Conservation (phyloP, 1,284 basidiomycete species). For the Naganishia albida region DNA sequence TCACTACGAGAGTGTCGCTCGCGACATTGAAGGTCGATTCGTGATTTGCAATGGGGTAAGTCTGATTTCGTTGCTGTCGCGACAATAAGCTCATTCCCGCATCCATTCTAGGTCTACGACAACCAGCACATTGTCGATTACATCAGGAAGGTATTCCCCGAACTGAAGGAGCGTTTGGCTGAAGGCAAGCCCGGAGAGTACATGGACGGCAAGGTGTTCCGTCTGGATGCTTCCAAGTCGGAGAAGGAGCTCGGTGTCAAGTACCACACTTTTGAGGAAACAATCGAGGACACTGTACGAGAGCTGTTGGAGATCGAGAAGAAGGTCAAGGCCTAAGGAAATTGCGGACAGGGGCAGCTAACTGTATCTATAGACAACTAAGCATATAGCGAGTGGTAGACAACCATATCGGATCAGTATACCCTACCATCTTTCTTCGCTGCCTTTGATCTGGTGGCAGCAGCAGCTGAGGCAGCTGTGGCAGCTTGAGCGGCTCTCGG, state of each 20-base stretch:
- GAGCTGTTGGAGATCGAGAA: conserved; percentile 39
- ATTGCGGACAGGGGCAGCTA: no score
- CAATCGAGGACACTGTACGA: conserved; percentile 38
- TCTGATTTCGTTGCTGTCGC: not conserved
- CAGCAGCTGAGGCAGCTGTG: no score
- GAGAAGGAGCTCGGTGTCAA: conserved; percentile 41
- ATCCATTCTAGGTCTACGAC: conserved; percentile 33
- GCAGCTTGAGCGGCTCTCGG: not conserved
- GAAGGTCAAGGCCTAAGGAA: conserved; percentile 11
- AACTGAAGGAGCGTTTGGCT: conserved; percentile 38
- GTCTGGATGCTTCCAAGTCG: conserved; percentile 38
- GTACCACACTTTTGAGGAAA: conserved; percentile 38
- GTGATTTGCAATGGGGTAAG: conserved; percentile 38
- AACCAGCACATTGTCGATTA: conserved; percentile 38
- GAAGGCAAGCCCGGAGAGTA: conserved; percentile 36
- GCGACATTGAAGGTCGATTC: conserved; percentile 38
- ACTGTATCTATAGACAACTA: no score
- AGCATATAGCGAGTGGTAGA: no score
- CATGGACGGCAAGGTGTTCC: conserved; percentile 38
- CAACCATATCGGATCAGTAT: no score
- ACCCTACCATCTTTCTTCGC: no score
- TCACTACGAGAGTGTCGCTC: conserved; percentile 39
- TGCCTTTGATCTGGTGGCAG: not conserved
- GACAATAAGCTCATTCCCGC: conserved; percentile 1
- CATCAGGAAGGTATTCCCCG: conserved; percentile 36